A percentile compares a stretch with the other conserved stretches of the same genome.
These are phyloP conservation scores for Gossypium aridum DNA, from an alignment of 441 rosid species.

Conservation along the genomic window DNA sequence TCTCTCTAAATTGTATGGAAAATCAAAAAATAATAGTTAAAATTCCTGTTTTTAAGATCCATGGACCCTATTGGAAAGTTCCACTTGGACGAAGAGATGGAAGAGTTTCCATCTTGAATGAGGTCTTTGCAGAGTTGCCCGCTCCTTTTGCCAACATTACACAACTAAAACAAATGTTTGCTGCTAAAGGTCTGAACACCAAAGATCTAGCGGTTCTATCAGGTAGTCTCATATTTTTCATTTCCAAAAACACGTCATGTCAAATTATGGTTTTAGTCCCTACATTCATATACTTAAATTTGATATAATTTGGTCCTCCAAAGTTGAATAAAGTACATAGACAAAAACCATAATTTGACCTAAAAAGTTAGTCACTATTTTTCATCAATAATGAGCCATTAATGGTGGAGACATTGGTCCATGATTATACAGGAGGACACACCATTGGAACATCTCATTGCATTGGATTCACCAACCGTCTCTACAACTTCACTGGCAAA, in stretches of 20 bases:
- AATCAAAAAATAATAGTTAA: background rate
- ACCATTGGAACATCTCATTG: constrained; percentile 27
- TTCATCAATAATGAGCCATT: too few species aligned
- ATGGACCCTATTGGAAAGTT: constrained; percentile 54
- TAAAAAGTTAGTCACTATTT: too few species aligned
- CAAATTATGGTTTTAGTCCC: background rate
- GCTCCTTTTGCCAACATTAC: constrained; percentile 33
- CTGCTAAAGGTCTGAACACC: constrained; percentile 36
- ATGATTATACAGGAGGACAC: constrained; percentile 29
- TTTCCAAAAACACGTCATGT: background rate
- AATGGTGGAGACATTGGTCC: too few species aligned
- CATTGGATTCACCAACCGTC: background rate
- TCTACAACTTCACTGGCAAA: background rate
- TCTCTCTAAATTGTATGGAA: background rate
- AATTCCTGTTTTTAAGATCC: constrained; percentile 25
- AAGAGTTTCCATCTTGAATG: constrained; percentile 32
- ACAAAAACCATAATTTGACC: too few species aligned
- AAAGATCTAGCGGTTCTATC: constrained; percentile 66
- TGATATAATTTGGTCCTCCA: too few species aligned
- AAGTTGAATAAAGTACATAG: too few species aligned
- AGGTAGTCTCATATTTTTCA: constrained; percentile 28
- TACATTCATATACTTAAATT: background rate
- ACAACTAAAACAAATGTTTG: constrained; percentile 28
- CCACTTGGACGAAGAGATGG: constrained; percentile 76
- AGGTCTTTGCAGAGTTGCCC: constrained; percentile 29